Evolutionary conservation across 305 asterid species (phyloP).

Genomic region (Rubia peregrina): DNA sequence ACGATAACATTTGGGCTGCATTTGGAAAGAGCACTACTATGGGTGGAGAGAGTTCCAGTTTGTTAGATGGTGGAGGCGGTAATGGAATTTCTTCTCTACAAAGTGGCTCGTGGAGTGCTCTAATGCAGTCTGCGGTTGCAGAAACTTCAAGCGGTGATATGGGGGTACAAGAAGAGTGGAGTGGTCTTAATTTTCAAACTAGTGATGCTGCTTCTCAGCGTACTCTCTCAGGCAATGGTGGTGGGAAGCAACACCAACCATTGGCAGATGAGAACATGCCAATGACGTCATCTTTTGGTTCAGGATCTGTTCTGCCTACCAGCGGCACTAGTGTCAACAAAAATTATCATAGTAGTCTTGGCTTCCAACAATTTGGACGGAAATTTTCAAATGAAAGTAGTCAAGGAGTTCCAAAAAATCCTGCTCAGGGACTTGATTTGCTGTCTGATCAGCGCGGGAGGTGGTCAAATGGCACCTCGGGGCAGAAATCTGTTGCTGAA

Average conservation of each 20-base stretch:
- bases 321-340: conserved; percentile 28
- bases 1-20: conserved; percentile 75
- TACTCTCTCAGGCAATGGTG: conserved; percentile 25
- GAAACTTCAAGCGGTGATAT: conserved; percentile 62
- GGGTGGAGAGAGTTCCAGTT: conserved; percentile 47
- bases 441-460: conserved; percentile 40
- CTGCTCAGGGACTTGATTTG: conserved; percentile 43
- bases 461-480: conserved; percentile 31
- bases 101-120: conserved; percentile 92
- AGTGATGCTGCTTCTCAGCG: conserved; percentile 38
- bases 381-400: conserved; percentile 37
- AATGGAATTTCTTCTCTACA: conserved; percentile 55
- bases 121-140: conserved; percentile 88
- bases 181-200: conserved; percentile 49
- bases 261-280: conserved; percentile 28
- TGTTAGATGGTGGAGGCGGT: conserved; percentile 40
- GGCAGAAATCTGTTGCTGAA: conserved; percentile 34
- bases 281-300: conserved; percentile 31
- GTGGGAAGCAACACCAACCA: conserved; percentile 34
- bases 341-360: conserved; percentile 27
- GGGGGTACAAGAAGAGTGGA: conserved; percentile 62
- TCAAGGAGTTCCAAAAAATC: conserved; percentile 32
- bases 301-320: conserved; percentile 32
- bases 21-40: conserved; percentile 48
- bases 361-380: conserved; percentile 37